Base-by-base conservation (phyloP, 129 eudicot genomes). In the Arctium lappa region DNA sequence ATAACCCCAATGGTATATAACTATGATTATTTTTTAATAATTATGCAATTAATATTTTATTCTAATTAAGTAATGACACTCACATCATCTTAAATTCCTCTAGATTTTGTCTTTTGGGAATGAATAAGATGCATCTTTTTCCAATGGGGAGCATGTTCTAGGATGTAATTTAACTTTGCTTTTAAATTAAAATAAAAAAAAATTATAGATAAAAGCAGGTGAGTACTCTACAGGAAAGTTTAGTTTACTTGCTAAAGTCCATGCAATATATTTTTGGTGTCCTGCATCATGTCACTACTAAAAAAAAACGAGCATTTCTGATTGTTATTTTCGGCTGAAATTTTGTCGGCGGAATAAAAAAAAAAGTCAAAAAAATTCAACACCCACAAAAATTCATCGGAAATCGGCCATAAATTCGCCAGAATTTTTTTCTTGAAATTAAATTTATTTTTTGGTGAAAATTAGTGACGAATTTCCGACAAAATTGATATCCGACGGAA, bases 101-200 rank as follows among this genome's bases (percentile, higher is more conserved):
- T 3, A 42, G 66, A 63, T 38, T 37, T 81, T 81, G 80, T 81
- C 79, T 7, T 74, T 63, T 32, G 38, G 77, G 50, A 5, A 33
- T 32, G 60, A 72, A 46, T 4, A 46, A 63, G 68, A 8, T 71
- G 77, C 70, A 50, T 71, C 53, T 50, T 33, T 39, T 42, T 65
- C 44, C 73, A 79, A 66, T 79, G 82, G 82, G 74, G 18, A 38
- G 65, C 82, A 79, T 79, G 82, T 79, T 79, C 82, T 66, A 38
- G 39, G 30, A 29, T 66, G 8, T 10, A 42, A 8, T 8, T 42
- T 42, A 42, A 42, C 50, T 8, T 8, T 42, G 50, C 50, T 42
- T 9, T 42, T 42, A 42, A 42, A 42, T 42, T 8, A 8, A 22
- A 22, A 22, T 8, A 8, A 22, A 22, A 22, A 22, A 22, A 22